Evolutionary conservation across 106 monocot genomes (phyloP).

Genomic region (Platanthera guangdongensis): DNA sequence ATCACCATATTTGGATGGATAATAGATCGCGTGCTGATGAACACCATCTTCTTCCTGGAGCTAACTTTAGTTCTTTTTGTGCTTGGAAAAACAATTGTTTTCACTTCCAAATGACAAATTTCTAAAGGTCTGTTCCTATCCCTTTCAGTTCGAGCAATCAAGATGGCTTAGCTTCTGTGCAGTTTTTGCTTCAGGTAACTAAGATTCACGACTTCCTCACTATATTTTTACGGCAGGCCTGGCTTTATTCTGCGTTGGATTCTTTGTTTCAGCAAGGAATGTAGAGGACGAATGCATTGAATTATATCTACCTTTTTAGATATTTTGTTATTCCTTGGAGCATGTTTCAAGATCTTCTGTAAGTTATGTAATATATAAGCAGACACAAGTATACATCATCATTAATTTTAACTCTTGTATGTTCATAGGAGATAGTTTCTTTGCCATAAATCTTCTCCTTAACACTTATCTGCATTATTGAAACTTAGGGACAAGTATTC

Average conservation of each 20-base stretch:
- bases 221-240: not conserved
- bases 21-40: slow-evolving; percentile 63
- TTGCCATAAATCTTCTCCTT: too few species aligned
- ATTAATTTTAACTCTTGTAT: too few species aligned
- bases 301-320: too few species aligned
- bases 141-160: not conserved
- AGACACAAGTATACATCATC: too few species aligned
- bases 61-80: slow-evolving; percentile 68
- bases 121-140: not conserved
- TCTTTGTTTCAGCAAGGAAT: too few species aligned
- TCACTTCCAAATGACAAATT: slow-evolving; percentile 17
- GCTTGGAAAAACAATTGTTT: slow-evolving; percentile 57
- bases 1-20: slow-evolving; percentile 87
- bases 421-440: too few species aligned
- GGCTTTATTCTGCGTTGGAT: not conserved
- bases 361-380: too few species aligned
- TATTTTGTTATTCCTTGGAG: too few species aligned
- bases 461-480: too few species aligned
- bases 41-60: slow-evolving; percentile 72
- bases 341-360: too few species aligned
- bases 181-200: not conserved
- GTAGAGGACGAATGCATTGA: too few species aligned
- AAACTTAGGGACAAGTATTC: too few species aligned
- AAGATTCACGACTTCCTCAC: not conserved
- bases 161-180: not conserved